Evolutionary conservation across 257 asterid genomes (phyloP).

Genomic region (Solanum etuberosum): DNA sequence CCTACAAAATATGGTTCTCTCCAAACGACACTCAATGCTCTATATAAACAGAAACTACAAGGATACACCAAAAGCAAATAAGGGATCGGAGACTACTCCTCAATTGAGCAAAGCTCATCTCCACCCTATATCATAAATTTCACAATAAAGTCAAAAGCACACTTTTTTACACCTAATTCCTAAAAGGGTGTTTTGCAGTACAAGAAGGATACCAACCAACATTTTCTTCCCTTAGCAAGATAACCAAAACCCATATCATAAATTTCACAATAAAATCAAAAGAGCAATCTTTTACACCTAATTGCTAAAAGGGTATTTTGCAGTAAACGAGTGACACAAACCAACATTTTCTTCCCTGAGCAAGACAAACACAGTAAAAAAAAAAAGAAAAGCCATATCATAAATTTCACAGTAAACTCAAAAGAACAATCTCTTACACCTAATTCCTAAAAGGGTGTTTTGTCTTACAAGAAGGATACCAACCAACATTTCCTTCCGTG

Average conservation of each 20-base stretch:
- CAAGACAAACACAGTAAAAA: background rate
- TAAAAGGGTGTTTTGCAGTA: background rate
- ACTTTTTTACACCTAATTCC: background rate
- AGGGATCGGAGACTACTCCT: background rate
- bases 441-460: background rate
- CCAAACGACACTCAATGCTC: background rate
- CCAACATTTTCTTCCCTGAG: background rate
- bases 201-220: background rate
- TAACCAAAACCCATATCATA: background rate
- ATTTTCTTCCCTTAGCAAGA: background rate
- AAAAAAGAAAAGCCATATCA: background rate
- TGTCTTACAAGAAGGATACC: no score
- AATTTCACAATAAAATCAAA: background rate
- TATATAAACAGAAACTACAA: background rate
- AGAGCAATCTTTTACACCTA: background rate
- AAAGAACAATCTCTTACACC: background rate
- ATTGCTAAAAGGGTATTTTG: background rate
- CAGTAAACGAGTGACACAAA: background rate
- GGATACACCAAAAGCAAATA: background rate
- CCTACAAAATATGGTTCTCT: background rate
- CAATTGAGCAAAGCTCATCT: background rate
- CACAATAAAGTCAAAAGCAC: background rate
- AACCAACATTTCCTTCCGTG: background rate
- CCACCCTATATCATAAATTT: background rate
- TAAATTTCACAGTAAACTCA: background rate